Conservation (phyloP, 1,139 yeast species). For the Candida tropicalis region DNA sequence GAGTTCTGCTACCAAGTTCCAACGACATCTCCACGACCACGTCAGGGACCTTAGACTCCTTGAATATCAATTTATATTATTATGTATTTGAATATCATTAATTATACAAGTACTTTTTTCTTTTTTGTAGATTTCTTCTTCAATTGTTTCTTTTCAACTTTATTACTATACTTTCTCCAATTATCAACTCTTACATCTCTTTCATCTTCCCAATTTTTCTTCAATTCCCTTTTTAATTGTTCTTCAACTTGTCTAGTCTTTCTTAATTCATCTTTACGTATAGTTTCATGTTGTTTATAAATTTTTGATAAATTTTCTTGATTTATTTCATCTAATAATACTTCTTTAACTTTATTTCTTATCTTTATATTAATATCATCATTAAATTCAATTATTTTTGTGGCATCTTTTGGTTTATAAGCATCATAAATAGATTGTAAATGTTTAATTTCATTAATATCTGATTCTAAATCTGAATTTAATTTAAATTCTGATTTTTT, state of each 20-base stretch:
- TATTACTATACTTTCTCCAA: conserved; percentile 59
- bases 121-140: conserved; percentile 35
- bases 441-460: conserved; percentile 38
- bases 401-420: conserved; percentile 26
- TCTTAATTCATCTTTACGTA: conserved; percentile 27
- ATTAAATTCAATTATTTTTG: conserved; percentile 7
- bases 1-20: too few relatives aligned
- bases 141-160: conserved; percentile 45
- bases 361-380: conserved; percentile 6
- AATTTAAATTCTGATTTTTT: conserved; percentile 40
- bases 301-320: conserved; percentile 37
- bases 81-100: not conserved
- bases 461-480: conserved; percentile 18
- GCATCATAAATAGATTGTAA: conserved; percentile 38
- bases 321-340: conserved; percentile 38
- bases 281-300: conserved; percentile 32
- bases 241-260: conserved; percentile 42
- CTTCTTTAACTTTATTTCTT: conserved; percentile 24
- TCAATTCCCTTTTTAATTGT: conserved; percentile 40
- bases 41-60: too few relatives aligned
- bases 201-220: conserved; percentile 63
- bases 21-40: too few relatives aligned
- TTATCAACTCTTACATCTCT: conserved; percentile 60
- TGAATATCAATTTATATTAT: not conserved
- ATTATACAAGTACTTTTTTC: conserved; percentile 38